Percentiles rank a stretch among this genome's conserved stretches.
Evolutionary conservation across 345 rosid genomes (phyloP).

Genomic region (Diplotaxis tenuifolia): DNA sequence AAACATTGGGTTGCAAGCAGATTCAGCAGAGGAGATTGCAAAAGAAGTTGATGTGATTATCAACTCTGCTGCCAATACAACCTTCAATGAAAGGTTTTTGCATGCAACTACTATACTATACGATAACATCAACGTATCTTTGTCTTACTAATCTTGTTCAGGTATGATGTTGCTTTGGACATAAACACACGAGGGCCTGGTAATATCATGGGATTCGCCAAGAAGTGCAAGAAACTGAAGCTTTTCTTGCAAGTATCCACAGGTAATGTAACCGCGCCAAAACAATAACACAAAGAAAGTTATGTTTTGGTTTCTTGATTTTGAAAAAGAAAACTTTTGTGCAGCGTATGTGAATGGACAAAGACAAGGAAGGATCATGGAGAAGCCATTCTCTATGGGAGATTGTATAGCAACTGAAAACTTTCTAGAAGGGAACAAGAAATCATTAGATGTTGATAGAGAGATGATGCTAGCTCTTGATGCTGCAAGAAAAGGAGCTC

Average conservation of each 20-base stretch:
- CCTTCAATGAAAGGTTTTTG: conserved; percentile 72
- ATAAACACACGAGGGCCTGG: conserved; percentile 71
- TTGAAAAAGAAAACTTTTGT: neutral
- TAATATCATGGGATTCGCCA: conserved; percentile 67
- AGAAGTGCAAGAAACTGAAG: conserved; percentile 63
- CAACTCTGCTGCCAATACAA: conserved; percentile 82
- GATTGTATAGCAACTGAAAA: conserved; percentile 70
- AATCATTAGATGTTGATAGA: conserved; percentile 53
- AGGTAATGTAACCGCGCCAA: conserved; percentile 34
- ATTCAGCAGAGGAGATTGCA: conserved; percentile 52
- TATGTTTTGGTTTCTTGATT: neutral
- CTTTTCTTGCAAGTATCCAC: conserved; percentile 84
- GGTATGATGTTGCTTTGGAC: conserved; percentile 75
- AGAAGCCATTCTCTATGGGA: conserved; percentile 70
- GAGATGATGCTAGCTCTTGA: conserved; percentile 61
- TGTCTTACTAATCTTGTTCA: conserved; percentile 33
- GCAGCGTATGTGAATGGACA: conserved; percentile 93
- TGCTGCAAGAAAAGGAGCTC: conserved; percentile 37
- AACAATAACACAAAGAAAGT: neutral
- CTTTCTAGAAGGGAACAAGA: conserved; percentile 36
- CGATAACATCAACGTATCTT: conserved; percentile 1
- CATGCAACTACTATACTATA: neutral
- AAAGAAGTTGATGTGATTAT: conserved; percentile 65
- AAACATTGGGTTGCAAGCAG: conserved; percentile 68
- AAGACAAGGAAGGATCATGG: conserved; percentile 87